Evolutionary conservation across 108 stramenopile genomes (phyloP).

Genomic region (Parietichytrium sp.): DNA sequence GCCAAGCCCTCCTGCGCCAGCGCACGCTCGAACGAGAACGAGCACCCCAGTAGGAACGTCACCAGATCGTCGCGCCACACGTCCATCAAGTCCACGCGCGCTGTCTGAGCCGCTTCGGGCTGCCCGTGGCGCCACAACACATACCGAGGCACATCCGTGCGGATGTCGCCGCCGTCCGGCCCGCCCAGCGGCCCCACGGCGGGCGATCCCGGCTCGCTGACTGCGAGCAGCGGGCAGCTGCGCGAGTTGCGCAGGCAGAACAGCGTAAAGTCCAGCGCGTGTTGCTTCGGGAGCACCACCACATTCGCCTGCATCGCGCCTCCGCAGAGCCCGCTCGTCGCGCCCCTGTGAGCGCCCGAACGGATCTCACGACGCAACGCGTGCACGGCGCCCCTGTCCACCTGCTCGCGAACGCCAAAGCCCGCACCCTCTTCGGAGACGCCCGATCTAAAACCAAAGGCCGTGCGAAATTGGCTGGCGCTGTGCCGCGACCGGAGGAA

Average conservation of each 20-base stretch:
- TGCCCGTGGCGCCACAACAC: constrained; percentile 42
- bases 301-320: constrained; percentile 82
- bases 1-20: constrained; percentile 70
- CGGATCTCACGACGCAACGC: constrained; percentile 28
- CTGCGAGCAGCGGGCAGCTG: constrained; percentile 80
- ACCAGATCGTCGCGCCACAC: too few species aligned
- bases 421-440: too few species aligned
- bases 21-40: constrained; percentile 68
- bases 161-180: constrained; percentile 42
- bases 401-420: too few species aligned
- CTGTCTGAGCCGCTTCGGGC: background rate
- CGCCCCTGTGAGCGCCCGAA: constrained; percentile 41
- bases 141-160: constrained; percentile 51
- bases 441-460: too few species aligned
- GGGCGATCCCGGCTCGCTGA: too few species aligned
- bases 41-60: constrained; percentile 57
- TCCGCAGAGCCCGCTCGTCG: constrained; percentile 75
- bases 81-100: background rate
- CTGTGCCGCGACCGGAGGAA: constrained; percentile 49
- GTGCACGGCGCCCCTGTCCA: too few species aligned
- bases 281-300: constrained; percentile 68
- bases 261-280: constrained; percentile 77
- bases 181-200: too few species aligned
- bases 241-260: constrained; percentile 84
- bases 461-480: too few species aligned